A percentile compares a stretch with the other conserved stretches of the same genome.
These are phyloP conservation scores for Corylus americana DNA, from an alignment of 306 rosid genomes.

Conservation along the genomic window DNA sequence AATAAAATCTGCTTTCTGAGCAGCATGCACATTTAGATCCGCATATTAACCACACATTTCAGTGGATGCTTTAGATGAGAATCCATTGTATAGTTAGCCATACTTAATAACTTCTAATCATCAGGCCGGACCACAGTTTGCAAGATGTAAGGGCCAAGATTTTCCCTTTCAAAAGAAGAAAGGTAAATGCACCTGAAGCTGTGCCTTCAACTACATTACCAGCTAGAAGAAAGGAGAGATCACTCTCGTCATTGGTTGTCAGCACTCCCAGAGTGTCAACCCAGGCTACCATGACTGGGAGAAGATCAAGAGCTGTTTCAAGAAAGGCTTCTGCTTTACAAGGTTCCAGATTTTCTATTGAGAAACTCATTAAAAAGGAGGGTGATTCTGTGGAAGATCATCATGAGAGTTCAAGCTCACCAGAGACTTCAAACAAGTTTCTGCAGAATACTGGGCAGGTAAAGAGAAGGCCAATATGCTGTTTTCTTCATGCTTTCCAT, in stretches of 20 bases:
- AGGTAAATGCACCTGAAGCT: slow-evolving; percentile 63
- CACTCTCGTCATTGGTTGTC: slow-evolving; percentile 91
- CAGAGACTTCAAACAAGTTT: slow-evolving; percentile 53
- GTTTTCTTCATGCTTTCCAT: slow-evolving; percentile 15
- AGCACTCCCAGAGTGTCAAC: slow-evolving; percentile 83
- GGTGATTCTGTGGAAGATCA: slow-evolving; percentile 53
- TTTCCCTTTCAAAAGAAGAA: slow-evolving; percentile 75
- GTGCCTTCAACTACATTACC: slow-evolving; percentile 55
- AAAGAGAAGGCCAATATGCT: slow-evolving; percentile 31
- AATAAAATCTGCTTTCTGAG: background rate
- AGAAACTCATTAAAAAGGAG: slow-evolving; percentile 59
- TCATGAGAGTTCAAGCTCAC: slow-evolving; percentile 73
- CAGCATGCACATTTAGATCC: slow-evolving; percentile 17
- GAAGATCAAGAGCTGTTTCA: slow-evolving; percentile 69
- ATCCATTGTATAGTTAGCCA: slow-evolving; percentile 21
- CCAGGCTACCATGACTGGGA: slow-evolving; percentile 71
- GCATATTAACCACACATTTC: slow-evolving; percentile 18
- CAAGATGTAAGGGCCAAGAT: slow-evolving; percentile 86
- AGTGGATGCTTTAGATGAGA: slow-evolving; percentile 12
- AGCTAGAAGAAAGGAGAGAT: slow-evolving; percentile 88
- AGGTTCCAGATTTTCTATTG: slow-evolving; percentile 58
- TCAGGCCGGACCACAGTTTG: slow-evolving; percentile 90
- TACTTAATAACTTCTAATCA: slow-evolving; percentile 28
- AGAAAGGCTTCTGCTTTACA: slow-evolving; percentile 70
- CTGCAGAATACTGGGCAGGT: slow-evolving; percentile 58